Conservation (phyloP, 371 early-diverging fungal species). For the Dichotomocladium elegans region DNA sequence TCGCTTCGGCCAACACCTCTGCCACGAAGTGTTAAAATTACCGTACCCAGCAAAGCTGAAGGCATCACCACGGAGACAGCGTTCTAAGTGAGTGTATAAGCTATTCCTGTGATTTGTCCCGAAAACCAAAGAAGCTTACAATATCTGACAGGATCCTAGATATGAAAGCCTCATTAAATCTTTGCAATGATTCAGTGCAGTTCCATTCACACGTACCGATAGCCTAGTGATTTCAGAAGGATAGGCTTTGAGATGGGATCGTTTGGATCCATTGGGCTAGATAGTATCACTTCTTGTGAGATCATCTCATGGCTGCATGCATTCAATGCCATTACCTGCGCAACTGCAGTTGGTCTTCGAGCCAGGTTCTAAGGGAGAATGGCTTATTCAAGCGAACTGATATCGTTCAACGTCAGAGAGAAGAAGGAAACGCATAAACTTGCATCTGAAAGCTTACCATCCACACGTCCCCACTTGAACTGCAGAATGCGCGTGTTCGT, state of each 20-base stretch:
- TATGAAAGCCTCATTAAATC: background rate
- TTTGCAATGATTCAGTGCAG: background rate
- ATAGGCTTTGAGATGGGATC: constrained; percentile 29
- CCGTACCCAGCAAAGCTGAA: constrained; percentile 79
- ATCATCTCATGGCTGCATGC: background rate
- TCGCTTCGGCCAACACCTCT: constrained; percentile 83
- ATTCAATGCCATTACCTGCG: constrained; percentile 43
- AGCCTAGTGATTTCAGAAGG: constrained; percentile 53
- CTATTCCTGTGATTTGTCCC: too few relatives aligned
- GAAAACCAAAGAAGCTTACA: too few relatives aligned
- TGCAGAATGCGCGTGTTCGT: constrained; percentile 58
- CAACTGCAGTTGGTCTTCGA: constrained; percentile 52
- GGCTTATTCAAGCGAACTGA: constrained; percentile 78
- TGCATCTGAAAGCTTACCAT: constrained; percentile 27
- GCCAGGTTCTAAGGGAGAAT: constrained; percentile 66
- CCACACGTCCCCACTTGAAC: constrained; percentile 77
- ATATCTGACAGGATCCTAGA: constrained; percentile 68
- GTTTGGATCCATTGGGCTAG: constrained; percentile 30
- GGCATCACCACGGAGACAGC: constrained; percentile 79
- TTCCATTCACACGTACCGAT: constrained; percentile 32
- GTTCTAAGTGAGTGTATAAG: constrained; percentile 25
- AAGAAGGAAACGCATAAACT: background rate
- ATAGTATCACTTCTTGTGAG: background rate
- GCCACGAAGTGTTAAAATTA: constrained; percentile 80
- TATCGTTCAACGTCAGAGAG: constrained; percentile 11